Conservation (phyloP, 441 rosid species). For the Aleurites moluccanus region DNA sequence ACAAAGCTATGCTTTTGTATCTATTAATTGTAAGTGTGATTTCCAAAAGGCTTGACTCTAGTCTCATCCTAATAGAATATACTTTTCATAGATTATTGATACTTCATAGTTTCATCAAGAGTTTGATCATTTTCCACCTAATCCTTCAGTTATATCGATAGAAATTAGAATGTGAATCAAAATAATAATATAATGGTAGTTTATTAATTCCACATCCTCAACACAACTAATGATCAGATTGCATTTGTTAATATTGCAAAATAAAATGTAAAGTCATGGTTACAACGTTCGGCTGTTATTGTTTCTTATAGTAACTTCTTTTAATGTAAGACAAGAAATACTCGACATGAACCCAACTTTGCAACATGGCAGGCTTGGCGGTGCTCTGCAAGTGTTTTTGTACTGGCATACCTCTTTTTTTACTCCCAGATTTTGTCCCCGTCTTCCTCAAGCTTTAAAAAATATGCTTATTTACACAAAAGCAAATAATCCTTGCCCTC, state of each 20-base stretch:
- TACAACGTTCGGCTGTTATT: conserved; percentile 1
- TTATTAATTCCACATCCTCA: conserved; percentile 1
- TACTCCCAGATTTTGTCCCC: not conserved
- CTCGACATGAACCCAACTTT: not conserved
- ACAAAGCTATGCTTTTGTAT: no score
- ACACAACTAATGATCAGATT: not conserved
- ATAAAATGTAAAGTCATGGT: conserved; percentile 15
- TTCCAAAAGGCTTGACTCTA: no score
- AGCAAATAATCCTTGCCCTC: conserved; percentile 8
- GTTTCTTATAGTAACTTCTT: no score
- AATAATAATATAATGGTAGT: conserved; percentile 12
- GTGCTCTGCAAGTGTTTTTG: not conserved
- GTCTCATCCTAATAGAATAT: conserved; percentile 29
- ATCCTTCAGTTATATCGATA: conserved; percentile 22
- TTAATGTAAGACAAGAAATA: conserved; percentile 20
- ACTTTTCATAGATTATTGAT: conserved; percentile 17
- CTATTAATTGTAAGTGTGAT: no score
- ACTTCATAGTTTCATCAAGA: conserved; percentile 12
- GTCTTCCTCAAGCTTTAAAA: not conserved
- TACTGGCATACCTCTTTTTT: no score
- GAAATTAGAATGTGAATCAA: conserved; percentile 16
- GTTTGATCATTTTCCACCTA: conserved; percentile 20
- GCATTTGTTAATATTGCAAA: not conserved
- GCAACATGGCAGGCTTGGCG: not conserved
- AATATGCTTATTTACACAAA: not conserved